phyloP scores from a whole-genome alignment of 768 basidiomycete genomes.

The Leucocoprinus leucothites region DNA sequence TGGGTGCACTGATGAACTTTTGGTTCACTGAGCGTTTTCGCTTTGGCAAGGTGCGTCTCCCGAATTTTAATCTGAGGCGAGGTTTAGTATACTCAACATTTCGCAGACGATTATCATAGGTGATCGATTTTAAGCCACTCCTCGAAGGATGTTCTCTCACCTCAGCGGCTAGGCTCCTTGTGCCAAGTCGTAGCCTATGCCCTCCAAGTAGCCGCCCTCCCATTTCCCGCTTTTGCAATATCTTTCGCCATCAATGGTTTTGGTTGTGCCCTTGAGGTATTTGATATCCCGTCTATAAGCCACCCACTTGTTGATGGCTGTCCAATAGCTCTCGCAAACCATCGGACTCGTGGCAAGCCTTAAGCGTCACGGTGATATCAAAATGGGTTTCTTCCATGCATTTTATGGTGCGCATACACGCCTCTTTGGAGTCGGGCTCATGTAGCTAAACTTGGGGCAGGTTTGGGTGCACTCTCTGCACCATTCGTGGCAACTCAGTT shows the following conservation, averaged over 20 bases:
- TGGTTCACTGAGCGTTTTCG: constrained; percentile 32
- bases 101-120: background rate
- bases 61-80: background rate
- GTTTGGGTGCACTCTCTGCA: constrained; percentile 60
- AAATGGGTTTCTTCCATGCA: constrained; percentile 70
- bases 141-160: background rate
- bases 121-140: background rate
- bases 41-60: constrained; percentile 36
- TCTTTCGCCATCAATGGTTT: constrained; percentile 40
- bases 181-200: constrained; percentile 51
- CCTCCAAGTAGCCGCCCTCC: constrained; percentile 51
- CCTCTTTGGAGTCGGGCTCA: too few species aligned
- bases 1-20: constrained; percentile 37
- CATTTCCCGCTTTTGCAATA: constrained; percentile 61
- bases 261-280: constrained; percentile 43
- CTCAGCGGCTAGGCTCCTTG: constrained; percentile 37
- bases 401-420: constrained; percentile 43
- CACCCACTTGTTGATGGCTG: background rate
- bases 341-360: constrained; percentile 66
- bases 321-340: constrained; percentile 45
- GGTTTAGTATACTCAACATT: background rate
- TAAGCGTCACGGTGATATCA: constrained; percentile 48
- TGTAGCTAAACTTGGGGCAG: constrained; percentile 27
- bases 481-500: constrained; percentile 88
- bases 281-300: background rate